These are phyloP conservation scores for Aspergillus tamarii DNA, from an alignment of 2,329 filamentous ascomycete genomes.

Conservation along the genomic window DNA sequence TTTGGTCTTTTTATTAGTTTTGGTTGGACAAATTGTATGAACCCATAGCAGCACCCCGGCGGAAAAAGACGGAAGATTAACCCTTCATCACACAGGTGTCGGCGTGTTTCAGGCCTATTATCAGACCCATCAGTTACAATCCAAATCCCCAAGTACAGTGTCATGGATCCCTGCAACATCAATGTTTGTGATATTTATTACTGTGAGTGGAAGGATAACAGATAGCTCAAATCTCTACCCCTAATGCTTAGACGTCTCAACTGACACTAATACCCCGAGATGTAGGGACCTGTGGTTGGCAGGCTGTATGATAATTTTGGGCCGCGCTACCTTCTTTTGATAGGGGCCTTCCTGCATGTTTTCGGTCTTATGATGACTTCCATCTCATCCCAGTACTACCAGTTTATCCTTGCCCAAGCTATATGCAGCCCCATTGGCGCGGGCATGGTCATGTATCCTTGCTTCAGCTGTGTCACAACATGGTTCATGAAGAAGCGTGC, in stretches of 20 bases:
- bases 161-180: slow-evolving; percentile 63
- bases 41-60: neutral
- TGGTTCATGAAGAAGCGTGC: slow-evolving; percentile 59
- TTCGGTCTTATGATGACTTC: slow-evolving; percentile 62
- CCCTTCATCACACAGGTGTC: neutral
- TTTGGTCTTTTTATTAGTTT: slow-evolving; percentile 49
- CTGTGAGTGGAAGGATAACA: slow-evolving; percentile 11
- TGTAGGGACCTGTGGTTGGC: slow-evolving; percentile 60
- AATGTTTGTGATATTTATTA: slow-evolving; percentile 58
- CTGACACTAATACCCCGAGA: neutral
- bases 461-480: slow-evolving; percentile 40
- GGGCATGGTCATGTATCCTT: slow-evolving; percentile 52
- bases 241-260: neutral
- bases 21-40: slow-evolving; percentile 49
- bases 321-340: slow-evolving; percentile 55
- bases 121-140: slow-evolving; percentile 7
- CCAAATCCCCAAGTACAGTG: slow-evolving; percentile 56
- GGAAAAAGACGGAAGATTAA: neutral
- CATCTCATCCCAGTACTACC: slow-evolving; percentile 56
- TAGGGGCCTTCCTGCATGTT: slow-evolving; percentile 58
- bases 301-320: slow-evolving; percentile 65
- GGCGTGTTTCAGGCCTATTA: neutral
- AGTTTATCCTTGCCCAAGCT: slow-evolving; percentile 58
- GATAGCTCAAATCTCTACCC: neutral
- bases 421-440: slow-evolving; percentile 56